A percentile compares a stretch with the other conserved stretches of the same genome.
phyloP scores from a whole-genome alignment of 345 rosid genomes.

The Eucalyptus rudis region DNA sequence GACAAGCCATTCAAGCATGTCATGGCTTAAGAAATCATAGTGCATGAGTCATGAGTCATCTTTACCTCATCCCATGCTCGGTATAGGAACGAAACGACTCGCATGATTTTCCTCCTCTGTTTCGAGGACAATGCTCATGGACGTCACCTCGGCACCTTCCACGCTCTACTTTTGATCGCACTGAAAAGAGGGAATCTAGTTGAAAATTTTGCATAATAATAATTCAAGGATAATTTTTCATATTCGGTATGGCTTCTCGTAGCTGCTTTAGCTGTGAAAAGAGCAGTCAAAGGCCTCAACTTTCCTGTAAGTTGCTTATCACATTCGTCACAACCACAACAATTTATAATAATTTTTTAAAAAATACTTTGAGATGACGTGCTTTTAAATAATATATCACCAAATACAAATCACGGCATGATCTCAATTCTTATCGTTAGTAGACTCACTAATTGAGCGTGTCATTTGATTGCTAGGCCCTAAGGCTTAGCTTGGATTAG shows the following conservation, averaged over 20 bases:
- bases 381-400: too few relatives aligned
- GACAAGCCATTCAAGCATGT: background rate
- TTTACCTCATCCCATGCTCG: background rate
- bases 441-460: background rate
- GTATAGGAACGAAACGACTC: background rate
- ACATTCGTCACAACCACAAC: background rate
- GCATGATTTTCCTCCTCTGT: background rate
- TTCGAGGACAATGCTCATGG: background rate
- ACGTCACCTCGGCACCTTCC: background rate
- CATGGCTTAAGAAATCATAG: background rate
- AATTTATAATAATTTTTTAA: background rate
- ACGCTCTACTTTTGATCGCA: background rate
- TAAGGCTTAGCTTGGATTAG: rapidly evolving
- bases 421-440: background rate
- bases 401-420: too few relatives aligned
- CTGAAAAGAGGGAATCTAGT: rapidly evolving
- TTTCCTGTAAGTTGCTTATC: background rate
- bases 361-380: rapidly evolving
- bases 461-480: background rate
- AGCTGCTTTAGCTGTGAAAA: background rate
- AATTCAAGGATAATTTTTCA: background rate
- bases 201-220: background rate
- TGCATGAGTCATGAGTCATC: background rate
- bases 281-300: background rate
- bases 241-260: background rate